Evolutionary conservation across 176 grass and related monocot genomes (phyloP).

Genomic region (Rhynchospora breviuscula): DNA sequence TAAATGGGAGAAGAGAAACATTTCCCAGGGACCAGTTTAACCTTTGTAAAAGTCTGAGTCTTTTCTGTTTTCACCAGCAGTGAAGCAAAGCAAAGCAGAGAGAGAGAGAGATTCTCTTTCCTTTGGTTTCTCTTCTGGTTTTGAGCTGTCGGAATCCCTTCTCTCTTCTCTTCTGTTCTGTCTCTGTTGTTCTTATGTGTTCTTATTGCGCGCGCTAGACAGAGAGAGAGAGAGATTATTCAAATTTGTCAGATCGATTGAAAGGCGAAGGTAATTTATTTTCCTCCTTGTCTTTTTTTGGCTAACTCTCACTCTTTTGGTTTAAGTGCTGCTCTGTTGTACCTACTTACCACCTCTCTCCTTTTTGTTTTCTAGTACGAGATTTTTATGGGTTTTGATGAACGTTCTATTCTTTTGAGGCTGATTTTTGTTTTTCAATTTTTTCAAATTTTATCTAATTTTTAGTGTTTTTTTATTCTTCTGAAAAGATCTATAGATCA

Average conservation of each 20-base stretch:
- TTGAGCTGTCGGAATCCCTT: conserved; percentile 27
- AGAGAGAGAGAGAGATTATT: neutral
- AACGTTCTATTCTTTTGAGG: conserved; percentile 23
- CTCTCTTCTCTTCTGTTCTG: neutral
- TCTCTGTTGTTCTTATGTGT: conserved; percentile 13
- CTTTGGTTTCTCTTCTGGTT: conserved; percentile 26
- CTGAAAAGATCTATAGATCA: conserved; percentile 29
- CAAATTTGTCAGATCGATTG: conserved; percentile 28
- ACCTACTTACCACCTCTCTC: conserved; percentile 3
- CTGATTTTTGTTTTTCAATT: neutral
- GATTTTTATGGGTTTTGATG: conserved; percentile 25
- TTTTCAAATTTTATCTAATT: neutral
- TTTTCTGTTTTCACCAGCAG: conserved; percentile 14
- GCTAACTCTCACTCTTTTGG: conserved; percentile 7
- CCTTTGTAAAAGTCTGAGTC: conserved; percentile 10
- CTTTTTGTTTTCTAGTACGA: conserved; percentile 19
- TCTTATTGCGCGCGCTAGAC: conserved; percentile 2
- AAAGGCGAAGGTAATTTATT: conserved; percentile 25
- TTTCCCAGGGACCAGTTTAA: neutral
- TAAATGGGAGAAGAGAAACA: neutral
- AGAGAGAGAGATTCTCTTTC: conserved; percentile 23
- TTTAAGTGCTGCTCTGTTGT: neutral
- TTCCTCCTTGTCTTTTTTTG: conserved; percentile 24
- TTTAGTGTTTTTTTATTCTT: conserved; percentile 1
- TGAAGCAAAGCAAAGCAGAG: conserved; percentile 10